These are phyloP conservation scores for Elsinoe perseae DNA, from an alignment of 2,329 filamentous ascomycete genomes.

Conservation along the genomic window DNA sequence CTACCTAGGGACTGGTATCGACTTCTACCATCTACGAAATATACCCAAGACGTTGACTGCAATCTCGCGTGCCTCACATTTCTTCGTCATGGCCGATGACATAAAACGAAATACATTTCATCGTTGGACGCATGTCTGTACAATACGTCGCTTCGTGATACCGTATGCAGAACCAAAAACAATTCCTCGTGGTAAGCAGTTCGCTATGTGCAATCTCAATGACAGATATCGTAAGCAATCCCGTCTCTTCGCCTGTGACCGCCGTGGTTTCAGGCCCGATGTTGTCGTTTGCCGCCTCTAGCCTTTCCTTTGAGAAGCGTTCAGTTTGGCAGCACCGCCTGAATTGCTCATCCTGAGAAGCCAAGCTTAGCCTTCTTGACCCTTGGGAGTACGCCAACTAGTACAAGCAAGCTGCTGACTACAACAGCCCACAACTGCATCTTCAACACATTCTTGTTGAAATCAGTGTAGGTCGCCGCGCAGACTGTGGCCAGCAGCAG, in stretches of 20 bases:
- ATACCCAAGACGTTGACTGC: neutral
- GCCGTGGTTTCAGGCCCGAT: too few relatives aligned
- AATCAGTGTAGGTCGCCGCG: slow-evolving; percentile 69
- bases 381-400: slow-evolving; percentile 66
- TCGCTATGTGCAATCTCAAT: slow-evolving; percentile 8
- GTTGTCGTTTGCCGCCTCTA: too few relatives aligned
- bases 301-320: too few relatives aligned
- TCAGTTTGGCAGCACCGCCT: neutral
- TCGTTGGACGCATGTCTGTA: neutral
- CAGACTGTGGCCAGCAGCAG: slow-evolving; percentile 66
- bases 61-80: neutral
- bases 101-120: slow-evolving; percentile 5
- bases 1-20: neutral
- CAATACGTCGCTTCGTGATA: slow-evolving; percentile 5
- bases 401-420: slow-evolving; percentile 56
- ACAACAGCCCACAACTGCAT: slow-evolving; percentile 71
- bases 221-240: neutral
- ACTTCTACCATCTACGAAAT: neutral
- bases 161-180: neutral
- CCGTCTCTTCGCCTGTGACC: neutral
- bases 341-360: slow-evolving; percentile 15
- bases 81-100: neutral
- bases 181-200: neutral
- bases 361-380: slow-evolving; percentile 79
- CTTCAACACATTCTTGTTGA: slow-evolving; percentile 58